phyloP scores from a whole-genome alignment of 192 early-diverging fungal species.

The Rhizophagus clarus region DNA sequence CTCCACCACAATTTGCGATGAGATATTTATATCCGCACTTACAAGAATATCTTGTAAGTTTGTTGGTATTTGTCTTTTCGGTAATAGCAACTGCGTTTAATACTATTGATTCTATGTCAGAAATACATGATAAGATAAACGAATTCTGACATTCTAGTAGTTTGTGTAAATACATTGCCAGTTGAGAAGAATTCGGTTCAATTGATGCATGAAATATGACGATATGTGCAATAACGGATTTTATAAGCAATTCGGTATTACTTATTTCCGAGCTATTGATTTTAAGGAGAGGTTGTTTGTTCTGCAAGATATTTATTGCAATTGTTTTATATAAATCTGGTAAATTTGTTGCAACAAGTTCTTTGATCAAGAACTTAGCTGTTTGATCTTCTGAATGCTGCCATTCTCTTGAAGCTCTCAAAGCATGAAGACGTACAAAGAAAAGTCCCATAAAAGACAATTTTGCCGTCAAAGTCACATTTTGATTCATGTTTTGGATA shows the following conservation, averaged over 20 bases:
- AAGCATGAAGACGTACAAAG: slow-evolving; percentile 5
- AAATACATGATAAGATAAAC: slow-evolving; percentile 15
- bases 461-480: not conserved
- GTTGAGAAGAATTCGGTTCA: slow-evolving; percentile 10
- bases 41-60: slow-evolving; percentile 2
- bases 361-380: not conserved
- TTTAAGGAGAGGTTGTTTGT: slow-evolving; percentile 16
- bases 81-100: slow-evolving; percentile 6
- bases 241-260: slow-evolving; percentile 23
- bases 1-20: slow-evolving; percentile 26
- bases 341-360: not conserved
- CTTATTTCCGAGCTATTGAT: not conserved
- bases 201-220: slow-evolving; percentile 23
- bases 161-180: slow-evolving; percentile 21
- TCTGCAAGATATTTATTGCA: not conserved
- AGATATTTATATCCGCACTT: slow-evolving; percentile 29
- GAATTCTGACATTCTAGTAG: not conserved
- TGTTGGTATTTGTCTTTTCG: no score
- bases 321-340: not conserved
- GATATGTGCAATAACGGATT: slow-evolving; percentile 27
- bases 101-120: slow-evolving; percentile 17
- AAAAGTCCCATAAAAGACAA: slow-evolving; percentile 16
- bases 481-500: not conserved
- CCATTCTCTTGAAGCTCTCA: slow-evolving; percentile 19
- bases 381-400: not conserved